Evolutionary conservation across 1,284 basidiomycete genomes (phyloP).

Genomic region (Moesziomyces antarcticus): DNA sequence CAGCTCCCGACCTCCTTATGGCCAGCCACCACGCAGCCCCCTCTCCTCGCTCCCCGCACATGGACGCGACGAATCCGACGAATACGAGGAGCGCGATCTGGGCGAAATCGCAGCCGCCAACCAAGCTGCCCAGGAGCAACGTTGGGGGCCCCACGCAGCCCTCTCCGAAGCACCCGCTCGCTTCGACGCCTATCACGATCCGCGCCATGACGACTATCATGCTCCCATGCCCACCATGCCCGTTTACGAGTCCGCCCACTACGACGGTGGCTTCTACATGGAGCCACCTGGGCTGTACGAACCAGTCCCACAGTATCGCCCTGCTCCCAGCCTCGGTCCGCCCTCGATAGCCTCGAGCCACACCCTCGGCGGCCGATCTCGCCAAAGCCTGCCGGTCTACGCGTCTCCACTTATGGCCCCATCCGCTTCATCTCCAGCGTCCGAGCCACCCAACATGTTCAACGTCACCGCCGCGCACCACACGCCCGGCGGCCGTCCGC

Average conservation of each 20-base stretch:
- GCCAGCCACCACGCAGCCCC: conserved; percentile 26
- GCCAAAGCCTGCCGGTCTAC: conserved; percentile 33
- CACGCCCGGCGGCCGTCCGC: conserved; percentile 19
- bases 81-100: conserved; percentile 49
- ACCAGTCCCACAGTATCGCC: conserved; percentile 11
- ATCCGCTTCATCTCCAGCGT: conserved; percentile 26
- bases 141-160: conserved; percentile 35
- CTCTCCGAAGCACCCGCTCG: conserved; percentile 36
- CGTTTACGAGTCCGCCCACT: conserved; percentile 13
- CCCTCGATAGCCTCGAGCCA: conserved; percentile 37
- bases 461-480: conserved; percentile 50
- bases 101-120: conserved; percentile 46
- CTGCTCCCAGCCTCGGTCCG: conserved; percentile 6
- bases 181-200: conserved; percentile 22
- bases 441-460: conserved; percentile 47
- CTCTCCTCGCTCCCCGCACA: conserved; percentile 14
- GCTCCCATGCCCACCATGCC: conserved; percentile 25
- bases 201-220: conserved; percentile 6
- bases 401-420: conserved; percentile 25
- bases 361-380: conserved; percentile 20
- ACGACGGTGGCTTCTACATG: conserved; percentile 43
- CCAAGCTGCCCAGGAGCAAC: conserved; percentile 42
- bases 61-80: conserved; percentile 30
- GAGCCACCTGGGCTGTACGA: conserved; percentile 17
- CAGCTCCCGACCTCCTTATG: conserved; percentile 17